Evolutionary conservation across 768 basidiomycete genomes (phyloP).

Genomic region (Serendipita sp.): DNA sequence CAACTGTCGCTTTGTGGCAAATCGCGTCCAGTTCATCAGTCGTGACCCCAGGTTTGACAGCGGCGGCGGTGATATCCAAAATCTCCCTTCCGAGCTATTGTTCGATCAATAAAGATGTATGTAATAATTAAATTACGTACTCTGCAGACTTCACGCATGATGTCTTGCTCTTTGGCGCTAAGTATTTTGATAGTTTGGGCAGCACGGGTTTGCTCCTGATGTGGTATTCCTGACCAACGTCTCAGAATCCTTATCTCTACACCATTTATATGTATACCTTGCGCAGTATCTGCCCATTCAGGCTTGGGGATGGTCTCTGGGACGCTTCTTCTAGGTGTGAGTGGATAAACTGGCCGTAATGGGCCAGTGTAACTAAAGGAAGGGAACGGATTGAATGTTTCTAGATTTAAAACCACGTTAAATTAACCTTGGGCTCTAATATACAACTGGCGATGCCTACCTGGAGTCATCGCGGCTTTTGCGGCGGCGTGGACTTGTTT

Average conservation of each 20-base stretch:
- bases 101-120: background rate
- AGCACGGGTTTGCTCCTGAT: constrained; percentile 35
- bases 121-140: constrained; percentile 32
- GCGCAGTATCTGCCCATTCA: constrained; percentile 68
- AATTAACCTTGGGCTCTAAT: background rate
- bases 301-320: constrained; percentile 75
- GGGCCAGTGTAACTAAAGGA: constrained; percentile 63
- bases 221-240: background rate
- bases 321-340: constrained; percentile 56
- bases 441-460: constrained; percentile 7
- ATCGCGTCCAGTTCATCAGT: constrained; percentile 91
- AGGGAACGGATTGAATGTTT: constrained; percentile 65
- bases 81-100: constrained; percentile 73
- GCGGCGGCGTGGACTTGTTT: constrained; percentile 49
- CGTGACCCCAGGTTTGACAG: constrained; percentile 78
- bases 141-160: constrained; percentile 72
- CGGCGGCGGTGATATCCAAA: constrained; percentile 78
- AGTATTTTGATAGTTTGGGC: constrained; percentile 53
- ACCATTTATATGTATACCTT: constrained; percentile 24
- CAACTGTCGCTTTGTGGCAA: constrained; percentile 81
- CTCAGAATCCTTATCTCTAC: constrained; percentile 16
- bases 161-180: constrained; percentile 60
- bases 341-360: constrained; percentile 72
- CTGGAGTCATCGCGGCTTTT: constrained; percentile 19
- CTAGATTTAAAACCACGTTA: constrained; percentile 28